These are phyloP conservation scores for Paracoccidioides brasiliensis DNA, from an alignment of 2,329 filamentous ascomycete species.

Conservation along the genomic window DNA sequence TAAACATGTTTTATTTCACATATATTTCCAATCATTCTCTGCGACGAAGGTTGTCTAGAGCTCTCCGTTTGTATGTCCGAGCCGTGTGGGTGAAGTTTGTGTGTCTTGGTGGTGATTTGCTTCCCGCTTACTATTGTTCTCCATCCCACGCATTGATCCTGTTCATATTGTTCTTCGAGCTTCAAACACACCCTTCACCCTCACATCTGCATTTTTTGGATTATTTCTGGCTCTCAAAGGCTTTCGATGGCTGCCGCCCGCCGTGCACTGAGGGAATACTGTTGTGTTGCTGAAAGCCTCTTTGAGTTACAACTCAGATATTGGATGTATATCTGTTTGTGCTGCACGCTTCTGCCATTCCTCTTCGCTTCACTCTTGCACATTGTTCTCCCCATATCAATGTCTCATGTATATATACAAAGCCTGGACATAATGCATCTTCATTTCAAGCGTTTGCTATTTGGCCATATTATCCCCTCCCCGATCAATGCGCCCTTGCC, in stretches of 20 bases:
- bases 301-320: not conserved
- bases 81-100: not conserved
- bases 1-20: not conserved
- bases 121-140: not conserved
- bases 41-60: not conserved
- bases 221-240: not conserved
- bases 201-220: not conserved
- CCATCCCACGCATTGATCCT: not conserved
- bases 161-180: not conserved
- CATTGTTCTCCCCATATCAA: constrained; percentile 1
- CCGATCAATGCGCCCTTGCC: not conserved
- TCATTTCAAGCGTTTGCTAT: not conserved
- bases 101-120: not conserved
- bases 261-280: not conserved
- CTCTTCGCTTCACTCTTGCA: not conserved
- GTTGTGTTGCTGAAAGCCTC: not conserved
- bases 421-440: not conserved
- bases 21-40: not conserved
- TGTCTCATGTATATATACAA: not conserved
- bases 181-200: not conserved
- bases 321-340: not conserved
- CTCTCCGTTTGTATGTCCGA: not conserved
- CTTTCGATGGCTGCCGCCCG: not conserved
- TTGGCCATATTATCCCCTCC: not conserved
- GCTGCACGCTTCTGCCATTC: not conserved